Conservation (phyloP, 805 yeast species). For the Kluyveromyces nonfermentans region DNA sequence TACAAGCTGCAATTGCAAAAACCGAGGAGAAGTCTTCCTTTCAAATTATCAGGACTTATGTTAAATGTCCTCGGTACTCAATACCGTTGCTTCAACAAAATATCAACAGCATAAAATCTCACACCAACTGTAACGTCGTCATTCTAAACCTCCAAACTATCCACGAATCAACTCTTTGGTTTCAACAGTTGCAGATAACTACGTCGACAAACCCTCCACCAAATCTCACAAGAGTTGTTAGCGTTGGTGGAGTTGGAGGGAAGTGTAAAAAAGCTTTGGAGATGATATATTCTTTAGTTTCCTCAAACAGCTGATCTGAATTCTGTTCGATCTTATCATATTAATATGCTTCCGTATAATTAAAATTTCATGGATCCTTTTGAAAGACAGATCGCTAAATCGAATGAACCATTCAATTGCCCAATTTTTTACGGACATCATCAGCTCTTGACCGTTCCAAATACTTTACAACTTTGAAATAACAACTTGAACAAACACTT, state of each 20-base stretch:
- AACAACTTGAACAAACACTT: too few relatives aligned
- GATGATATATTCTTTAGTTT: conserved; percentile 6
- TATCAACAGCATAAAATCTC: conserved; percentile 24
- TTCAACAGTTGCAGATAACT: conserved; percentile 15
- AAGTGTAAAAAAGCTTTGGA: conserved; percentile 23
- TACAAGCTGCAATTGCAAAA: conserved; percentile 20
- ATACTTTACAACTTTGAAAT: too few relatives aligned
- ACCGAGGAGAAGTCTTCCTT: conserved; percentile 22
- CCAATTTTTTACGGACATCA: too few relatives aligned
- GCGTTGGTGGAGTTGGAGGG: conserved; percentile 28
- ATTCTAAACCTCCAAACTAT: conserved; percentile 25
- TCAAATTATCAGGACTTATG: conserved; percentile 26
- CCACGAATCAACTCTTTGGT: conserved; percentile 28
- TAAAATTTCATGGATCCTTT: neutral
- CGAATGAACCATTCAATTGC: too few relatives aligned
- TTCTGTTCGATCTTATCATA: neutral
- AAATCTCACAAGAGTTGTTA: conserved; percentile 23
- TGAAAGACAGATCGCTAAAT: too few relatives aligned
- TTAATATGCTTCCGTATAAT: too few relatives aligned
- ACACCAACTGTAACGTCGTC: conserved; percentile 28
- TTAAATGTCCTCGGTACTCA: conserved; percentile 25
- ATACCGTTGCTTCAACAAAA: conserved; percentile 20
- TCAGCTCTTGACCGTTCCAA: too few relatives aligned
- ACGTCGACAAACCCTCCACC: conserved; percentile 22
- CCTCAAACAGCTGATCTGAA: neutral